Conservation (phyloP, 2,329 filamentous ascomycete species). For the Cytospora schulzeri region DNA sequence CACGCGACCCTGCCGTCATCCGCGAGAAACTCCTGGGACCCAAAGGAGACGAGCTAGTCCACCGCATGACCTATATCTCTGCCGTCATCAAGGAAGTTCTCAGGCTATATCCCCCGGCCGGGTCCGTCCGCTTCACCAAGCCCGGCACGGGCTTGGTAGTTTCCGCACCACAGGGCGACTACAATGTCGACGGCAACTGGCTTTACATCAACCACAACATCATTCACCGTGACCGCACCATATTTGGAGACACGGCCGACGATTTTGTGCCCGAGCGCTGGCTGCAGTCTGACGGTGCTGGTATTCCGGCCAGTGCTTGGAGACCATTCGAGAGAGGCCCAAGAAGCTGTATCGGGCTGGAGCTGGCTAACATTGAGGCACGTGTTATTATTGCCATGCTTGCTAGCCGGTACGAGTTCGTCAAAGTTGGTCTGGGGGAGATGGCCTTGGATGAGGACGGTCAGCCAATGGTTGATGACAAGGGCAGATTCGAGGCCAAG, state of each 20-base stretch:
- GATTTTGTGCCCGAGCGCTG: conserved; percentile 25
- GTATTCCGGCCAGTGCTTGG: conserved; percentile 47
- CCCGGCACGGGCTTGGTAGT: conserved; percentile 36
- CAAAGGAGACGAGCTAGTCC: conserved; percentile 36
- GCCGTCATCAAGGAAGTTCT: conserved; percentile 20
- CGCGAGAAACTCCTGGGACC: conserved; percentile 31
- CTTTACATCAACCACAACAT: conserved; percentile 40
- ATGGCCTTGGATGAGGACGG: conserved; percentile 31
- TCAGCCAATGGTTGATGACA: conserved; percentile 28
- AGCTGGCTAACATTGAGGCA: conserved; percentile 47
- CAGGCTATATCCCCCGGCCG: conserved; percentile 32
- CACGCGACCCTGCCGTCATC: conserved; percentile 27
- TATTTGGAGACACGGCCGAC: conserved; percentile 22
- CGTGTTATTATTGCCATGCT: conserved; percentile 37
- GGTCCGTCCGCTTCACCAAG: conserved; percentile 34
- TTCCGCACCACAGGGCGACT: conserved; percentile 34
- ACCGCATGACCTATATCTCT: conserved; percentile 33
- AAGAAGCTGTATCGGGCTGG: conserved; percentile 56
- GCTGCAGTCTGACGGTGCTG: conserved; percentile 33
- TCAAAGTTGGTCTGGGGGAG: conserved; percentile 37
- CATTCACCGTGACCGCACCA: conserved; percentile 20
- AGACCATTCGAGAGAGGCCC: conserved; percentile 55
- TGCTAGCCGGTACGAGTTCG: conserved; percentile 36
- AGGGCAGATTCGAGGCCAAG: conserved; percentile 32
- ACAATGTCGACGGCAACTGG: conserved; percentile 39